Evolutionary conservation across 257 asterid species (phyloP).

Genomic region (Lycium ferocissimum): DNA sequence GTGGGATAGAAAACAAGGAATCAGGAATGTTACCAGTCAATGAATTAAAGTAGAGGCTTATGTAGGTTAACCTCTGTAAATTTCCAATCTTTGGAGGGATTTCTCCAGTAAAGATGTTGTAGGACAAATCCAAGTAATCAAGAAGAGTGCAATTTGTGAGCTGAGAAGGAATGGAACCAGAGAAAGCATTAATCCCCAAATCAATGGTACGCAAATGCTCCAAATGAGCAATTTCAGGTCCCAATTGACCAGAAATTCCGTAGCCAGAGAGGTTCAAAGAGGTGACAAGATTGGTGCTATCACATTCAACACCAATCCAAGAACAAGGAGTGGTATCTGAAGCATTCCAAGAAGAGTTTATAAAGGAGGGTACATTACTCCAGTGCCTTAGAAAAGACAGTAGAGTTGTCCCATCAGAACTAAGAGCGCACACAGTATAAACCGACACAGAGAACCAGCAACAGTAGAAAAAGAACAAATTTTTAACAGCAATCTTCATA

Average conservation of each 20-base stretch:
- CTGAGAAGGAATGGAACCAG: slow-evolving; percentile 60
- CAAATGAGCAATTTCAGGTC: slow-evolving; percentile 64
- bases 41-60: slow-evolving; percentile 57
- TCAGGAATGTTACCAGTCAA: slow-evolving; percentile 66
- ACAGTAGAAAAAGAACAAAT: slow-evolving; percentile 40
- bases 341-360: slow-evolving; percentile 72
- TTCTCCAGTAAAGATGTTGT: slow-evolving; percentile 58
- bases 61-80: slow-evolving; percentile 45
- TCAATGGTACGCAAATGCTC: slow-evolving; percentile 53
- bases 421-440: slow-evolving; percentile 44
- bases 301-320: slow-evolving; percentile 80
- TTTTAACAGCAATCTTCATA: slow-evolving; percentile 41
- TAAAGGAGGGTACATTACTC: slow-evolving; percentile 56
- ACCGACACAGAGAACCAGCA: slow-evolving; percentile 44
- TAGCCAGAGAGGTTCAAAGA: slow-evolving; percentile 53
- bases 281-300: slow-evolving; percentile 40
- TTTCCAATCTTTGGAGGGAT: slow-evolving; percentile 65
- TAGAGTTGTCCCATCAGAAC: slow-evolving; percentile 63
- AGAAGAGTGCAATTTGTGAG: slow-evolving; percentile 59
- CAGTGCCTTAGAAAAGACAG: slow-evolving; percentile 67
- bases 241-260: slow-evolving; percentile 73
- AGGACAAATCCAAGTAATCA: slow-evolving; percentile 54
- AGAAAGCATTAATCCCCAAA: slow-evolving; percentile 52
- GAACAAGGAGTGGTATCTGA: slow-evolving; percentile 82
- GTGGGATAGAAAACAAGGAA: slow-evolving; percentile 59